Evolutionary conservation across 441 rosid species (phyloP).

Genomic region (Erodium chrysanthum): DNA sequence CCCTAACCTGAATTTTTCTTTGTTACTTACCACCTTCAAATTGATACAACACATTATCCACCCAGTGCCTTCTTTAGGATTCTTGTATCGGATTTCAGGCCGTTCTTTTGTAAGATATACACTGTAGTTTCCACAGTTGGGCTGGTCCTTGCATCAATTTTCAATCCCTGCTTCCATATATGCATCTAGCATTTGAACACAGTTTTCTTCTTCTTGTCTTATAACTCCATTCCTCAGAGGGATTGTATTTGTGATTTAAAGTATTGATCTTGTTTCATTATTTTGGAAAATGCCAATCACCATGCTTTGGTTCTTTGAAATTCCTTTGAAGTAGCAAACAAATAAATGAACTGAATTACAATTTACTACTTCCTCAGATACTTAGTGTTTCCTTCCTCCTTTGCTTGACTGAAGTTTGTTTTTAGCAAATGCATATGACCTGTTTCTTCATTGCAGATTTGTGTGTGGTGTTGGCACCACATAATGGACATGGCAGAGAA

Average conservation of each 20-base stretch:
- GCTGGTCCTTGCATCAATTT: background rate
- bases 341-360: background rate
- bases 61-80: background rate
- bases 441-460: slow-evolving; percentile 27
- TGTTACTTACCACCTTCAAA: background rate
- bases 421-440: background rate
- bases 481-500: slow-evolving; percentile 58
- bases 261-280: background rate
- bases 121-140: background rate
- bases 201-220: background rate
- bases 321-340: background rate
- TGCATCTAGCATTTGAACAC: background rate
- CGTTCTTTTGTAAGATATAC: background rate
- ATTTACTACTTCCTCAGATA: background rate
- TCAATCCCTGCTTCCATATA: background rate
- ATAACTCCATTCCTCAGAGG: too few species aligned
- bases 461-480: slow-evolving; percentile 71
- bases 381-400: background rate
- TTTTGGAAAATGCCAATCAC: background rate
- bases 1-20: background rate
- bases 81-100: background rate
- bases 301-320: background rate
- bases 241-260: background rate
- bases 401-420: background rate
- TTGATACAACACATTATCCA: background rate